These are phyloP conservation scores for Scenedesmus sp. DNA, from an alignment of 163 green algal species.

Conservation along the genomic window DNA sequence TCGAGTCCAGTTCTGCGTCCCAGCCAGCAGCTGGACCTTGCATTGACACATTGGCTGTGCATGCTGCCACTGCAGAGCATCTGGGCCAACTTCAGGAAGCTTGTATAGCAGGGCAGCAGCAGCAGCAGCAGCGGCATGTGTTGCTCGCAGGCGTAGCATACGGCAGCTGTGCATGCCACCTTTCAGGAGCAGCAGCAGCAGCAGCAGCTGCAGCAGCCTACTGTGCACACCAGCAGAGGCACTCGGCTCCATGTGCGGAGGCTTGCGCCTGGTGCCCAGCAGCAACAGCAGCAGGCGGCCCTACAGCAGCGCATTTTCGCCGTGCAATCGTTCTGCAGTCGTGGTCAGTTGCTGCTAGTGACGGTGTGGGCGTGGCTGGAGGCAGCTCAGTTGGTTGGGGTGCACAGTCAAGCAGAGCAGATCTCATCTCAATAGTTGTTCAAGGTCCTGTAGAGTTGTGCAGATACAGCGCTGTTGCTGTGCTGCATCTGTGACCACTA, in stretches of 20 bases:
- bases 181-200: not conserved
- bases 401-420: not conserved
- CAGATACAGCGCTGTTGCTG: too few species aligned
- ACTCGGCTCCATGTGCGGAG: not conserved
- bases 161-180: not conserved
- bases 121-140: not conserved
- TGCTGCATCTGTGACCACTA: too few species aligned
- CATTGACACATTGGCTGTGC: not conserved
- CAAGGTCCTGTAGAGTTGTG: too few species aligned
- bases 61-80: slow-evolving; percentile 36
- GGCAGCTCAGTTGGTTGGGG: not conserved
- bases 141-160: not conserved
- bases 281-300: not conserved
- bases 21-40: not conserved
- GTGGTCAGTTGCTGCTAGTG: not conserved
- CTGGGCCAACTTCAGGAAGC: slow-evolving; percentile 37
- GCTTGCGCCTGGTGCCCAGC: not conserved
- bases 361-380: not conserved
- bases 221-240: not conserved
- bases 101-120: not conserved
- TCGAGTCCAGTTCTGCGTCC: not conserved
- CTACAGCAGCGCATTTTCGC: not conserved
- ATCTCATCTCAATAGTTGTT: too few species aligned
- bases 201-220: not conserved
- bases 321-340: not conserved